Base-by-base conservation (phyloP, 2,329 filamentous ascomycete genomes). In the Lecanicillium sp. region DNA sequence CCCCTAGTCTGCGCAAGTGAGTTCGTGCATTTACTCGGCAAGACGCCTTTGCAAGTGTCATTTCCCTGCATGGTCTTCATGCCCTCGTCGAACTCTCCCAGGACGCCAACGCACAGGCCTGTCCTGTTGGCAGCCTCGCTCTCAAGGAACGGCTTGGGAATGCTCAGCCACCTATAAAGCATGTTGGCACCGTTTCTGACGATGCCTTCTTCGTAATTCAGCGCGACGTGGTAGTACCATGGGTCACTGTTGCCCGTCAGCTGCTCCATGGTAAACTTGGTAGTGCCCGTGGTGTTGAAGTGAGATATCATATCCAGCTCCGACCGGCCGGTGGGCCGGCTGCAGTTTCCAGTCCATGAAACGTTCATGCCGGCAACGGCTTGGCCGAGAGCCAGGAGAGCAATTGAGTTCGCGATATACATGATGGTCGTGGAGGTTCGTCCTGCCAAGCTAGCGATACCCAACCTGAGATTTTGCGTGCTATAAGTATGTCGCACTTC, bases 251-350 rank as follows among this genome's bases (percentile, higher is more conserved):
- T 19, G 29, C 41, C 41, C 12, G 41, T 26, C 5, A 44, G 17
- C 17, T 33, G 15, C 15, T 5, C 29, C 41, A 33, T 4, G 19
- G 41, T 35, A 26, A 44, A 44, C 19, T 12, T 35, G 3, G 41
- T 44, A 9, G 29, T 35, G 29, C 29, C 29, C 14, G 41, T 44
- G 12, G 87, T 87, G 59, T 95, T 90, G 58, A 94, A 95, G 62
- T 94, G 94, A 1, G 88, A 91, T 60, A 94, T 95, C 58, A 94
- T 87, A 10, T 87, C 88, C 5, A 90, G 90, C 58, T 95, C 95
- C n/a, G n/a, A n/a, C n/a, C n/a, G n/a, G 61, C 95, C 88, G 5
- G 3, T 15, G 5, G 8, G 2, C 2, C 12, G 12, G 23, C 24
- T 4, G 27, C 39, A 42, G 39, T 32, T 42, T n/a, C 26, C 39